These are phyloP conservation scores for Termitomyces sp. DNA, from an alignment of 768 basidiomycete species.

Conservation along the genomic window DNA sequence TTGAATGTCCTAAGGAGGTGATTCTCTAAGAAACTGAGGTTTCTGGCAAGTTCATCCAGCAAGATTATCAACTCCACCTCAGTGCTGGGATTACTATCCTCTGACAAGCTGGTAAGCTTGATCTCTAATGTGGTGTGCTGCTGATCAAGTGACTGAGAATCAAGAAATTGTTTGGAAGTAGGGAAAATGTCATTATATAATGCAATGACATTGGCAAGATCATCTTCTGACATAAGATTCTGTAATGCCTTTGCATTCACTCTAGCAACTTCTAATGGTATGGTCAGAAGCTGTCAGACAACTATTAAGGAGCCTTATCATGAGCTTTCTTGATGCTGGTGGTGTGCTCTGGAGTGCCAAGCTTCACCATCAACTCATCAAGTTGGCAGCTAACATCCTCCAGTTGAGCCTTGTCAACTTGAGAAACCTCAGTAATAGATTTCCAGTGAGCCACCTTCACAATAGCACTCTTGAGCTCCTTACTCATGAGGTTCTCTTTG, in stretches of 20 bases:
- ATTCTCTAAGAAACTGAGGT: not conserved
- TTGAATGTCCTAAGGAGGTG: not conserved
- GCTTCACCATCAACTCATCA: not conserved
- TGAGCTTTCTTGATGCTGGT: too few relatives aligned
- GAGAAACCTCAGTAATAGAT: not conserved
- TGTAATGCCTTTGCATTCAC: not conserved
- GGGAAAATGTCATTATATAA: not conserved
- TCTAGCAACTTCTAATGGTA: not conserved
- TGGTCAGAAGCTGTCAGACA: not conserved
- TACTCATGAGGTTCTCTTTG: too few relatives aligned
- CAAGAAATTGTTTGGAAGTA: not conserved
- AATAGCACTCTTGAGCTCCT: too few relatives aligned
- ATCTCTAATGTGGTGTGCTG: not conserved
- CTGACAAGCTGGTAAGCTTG: not conserved
- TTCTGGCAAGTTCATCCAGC: not conserved
- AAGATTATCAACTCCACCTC: not conserved
- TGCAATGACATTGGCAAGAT: not conserved
- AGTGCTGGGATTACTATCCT: not conserved
- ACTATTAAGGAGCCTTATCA: not conserved
- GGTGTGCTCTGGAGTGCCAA: not conserved
- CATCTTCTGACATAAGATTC: not conserved
- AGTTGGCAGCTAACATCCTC: not conserved
- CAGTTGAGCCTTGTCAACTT: not conserved
- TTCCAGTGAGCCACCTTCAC: not conserved
- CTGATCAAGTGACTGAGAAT: not conserved